Evolutionary conservation across 306 rosid genomes (phyloP), one percentile per base, ranked within the genome.

Genomic region (Vicia villosa): DNA sequence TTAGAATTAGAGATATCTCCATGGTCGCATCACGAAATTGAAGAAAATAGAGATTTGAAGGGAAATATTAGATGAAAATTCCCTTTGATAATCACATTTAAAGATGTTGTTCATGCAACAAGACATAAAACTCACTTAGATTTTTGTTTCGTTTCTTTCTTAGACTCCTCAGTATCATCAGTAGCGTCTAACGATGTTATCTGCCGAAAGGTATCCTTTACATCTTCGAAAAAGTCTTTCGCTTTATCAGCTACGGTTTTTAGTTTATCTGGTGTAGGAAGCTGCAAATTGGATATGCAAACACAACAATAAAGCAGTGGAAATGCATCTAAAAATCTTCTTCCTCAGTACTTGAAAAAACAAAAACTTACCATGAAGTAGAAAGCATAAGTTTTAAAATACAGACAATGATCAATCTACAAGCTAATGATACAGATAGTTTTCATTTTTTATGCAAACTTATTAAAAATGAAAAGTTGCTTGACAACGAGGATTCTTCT

Each of bases 161-260:
- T 79, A 14, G 87, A 73, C 52, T 81, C 87, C 40, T 86, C 84
- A 1, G 90, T 54, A n/a, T n/a, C n/a, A n/a, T n/a, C n/a, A 63
- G 66, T 55, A 1, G 81, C 17, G 51, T 76, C 81, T 56, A 87
- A 73, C 6, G 90, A 67, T 2, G 92, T 84, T 58, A 90, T 75
- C 87, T 87, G 86, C 28, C 95, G 90, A 67, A 94, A 94, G 59
- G 97, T 87, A 34, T 87, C 97, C 75, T 87, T 94, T 73, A 97
- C 97, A 54, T 90, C 92, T 62, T 95, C 92, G 3, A 91, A 86
- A 57, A 91, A 94, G 77, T 90, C 97, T 71, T 85, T 88, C 73
- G 85, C 97, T 75, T 94, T 85, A 73, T 91, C 99, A 36, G 85
- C 47, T 19, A 88, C 85, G 0, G 96, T 88, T 84, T 87, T 90